These are phyloP conservation scores for Pyrus pyrifolia DNA, from an alignment of 306 rosid species.

Conservation along the genomic window DNA sequence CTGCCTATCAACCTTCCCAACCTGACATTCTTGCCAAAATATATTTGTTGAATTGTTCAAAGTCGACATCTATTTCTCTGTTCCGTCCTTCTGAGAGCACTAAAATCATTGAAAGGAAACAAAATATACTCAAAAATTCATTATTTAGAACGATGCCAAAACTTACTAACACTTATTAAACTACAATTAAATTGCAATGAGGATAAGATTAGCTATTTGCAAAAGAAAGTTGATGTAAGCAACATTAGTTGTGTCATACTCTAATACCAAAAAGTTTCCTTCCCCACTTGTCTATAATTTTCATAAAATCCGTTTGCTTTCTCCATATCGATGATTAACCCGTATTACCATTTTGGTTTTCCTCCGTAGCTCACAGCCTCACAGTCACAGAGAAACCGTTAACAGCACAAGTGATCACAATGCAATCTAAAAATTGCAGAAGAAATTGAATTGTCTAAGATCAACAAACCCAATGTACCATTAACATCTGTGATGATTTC, in stretches of 20 bases:
- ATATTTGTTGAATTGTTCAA: constrained; percentile 62
- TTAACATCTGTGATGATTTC: background rate
- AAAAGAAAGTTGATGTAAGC: background rate
- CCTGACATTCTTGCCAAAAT: constrained; percentile 74
- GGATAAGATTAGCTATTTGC: background rate
- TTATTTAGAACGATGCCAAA: background rate
- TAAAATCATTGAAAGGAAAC: constrained; percentile 16
- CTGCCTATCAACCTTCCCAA: constrained; percentile 69
- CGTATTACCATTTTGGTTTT: background rate
- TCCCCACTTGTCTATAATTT: background rate
- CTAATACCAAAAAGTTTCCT: background rate
- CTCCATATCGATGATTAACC: background rate
- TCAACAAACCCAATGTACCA: background rate
- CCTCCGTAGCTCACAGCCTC: background rate
- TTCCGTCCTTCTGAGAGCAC: constrained; percentile 8
- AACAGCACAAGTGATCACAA: background rate
- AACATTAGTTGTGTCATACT: background rate
- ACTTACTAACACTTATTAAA: background rate
- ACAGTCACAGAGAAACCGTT: background rate
- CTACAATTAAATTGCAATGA: background rate
- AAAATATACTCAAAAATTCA: background rate
- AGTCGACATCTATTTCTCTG: constrained; percentile 45
- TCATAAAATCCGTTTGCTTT: background rate
- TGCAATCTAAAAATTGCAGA: background rate
- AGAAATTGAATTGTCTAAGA: background rate